Evolutionary conservation across 352 stramenopile species (phyloP).

Genomic region (Globisporangium irregulare): DNA sequence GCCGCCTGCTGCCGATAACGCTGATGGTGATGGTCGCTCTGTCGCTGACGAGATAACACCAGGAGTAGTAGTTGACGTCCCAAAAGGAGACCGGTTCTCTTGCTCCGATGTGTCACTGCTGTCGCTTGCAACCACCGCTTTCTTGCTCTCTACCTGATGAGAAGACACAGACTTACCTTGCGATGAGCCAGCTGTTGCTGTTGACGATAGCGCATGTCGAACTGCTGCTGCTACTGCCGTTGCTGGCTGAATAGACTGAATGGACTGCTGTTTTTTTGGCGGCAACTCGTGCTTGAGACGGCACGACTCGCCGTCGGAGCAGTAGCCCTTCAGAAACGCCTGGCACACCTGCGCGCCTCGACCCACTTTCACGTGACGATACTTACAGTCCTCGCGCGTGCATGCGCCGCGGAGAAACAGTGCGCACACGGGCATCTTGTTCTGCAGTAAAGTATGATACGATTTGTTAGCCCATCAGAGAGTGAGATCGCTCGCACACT

Average conservation of each 20-base stretch:
- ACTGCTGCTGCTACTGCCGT: background rate
- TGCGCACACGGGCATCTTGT: conserved; percentile 81
- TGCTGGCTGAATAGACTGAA: background rate
- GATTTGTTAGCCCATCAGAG: background rate
- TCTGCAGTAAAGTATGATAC: conserved; percentile 27
- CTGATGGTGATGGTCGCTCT: conserved; percentile 11
- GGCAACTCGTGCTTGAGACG: conserved; percentile 59
- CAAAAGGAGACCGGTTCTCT: conserved; percentile 11
- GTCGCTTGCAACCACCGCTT: background rate
- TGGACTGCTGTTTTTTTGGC: conserved; percentile 22
- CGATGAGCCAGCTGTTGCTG: conserved; percentile 10
- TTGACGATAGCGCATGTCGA: background rate
- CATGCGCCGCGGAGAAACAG: conserved; percentile 75
- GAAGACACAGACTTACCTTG: conserved; percentile 37
- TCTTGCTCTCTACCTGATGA: background rate
- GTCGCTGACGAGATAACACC: conserved; percentile 9
- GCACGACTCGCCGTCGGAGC: conserved; percentile 47
- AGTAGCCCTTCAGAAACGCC: conserved; percentile 70
- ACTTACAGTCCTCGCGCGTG: conserved; percentile 72
- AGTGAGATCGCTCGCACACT: conserved; percentile 1
- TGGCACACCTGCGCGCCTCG: conserved; percentile 54
- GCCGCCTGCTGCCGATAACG: background rate
- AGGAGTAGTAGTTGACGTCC: background rate
- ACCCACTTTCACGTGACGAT: conserved; percentile 82
- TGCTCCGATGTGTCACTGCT: conserved; percentile 2